A percentile compares a stretch with the other conserved stretches of the same genome.
Evolutionary conservation across 1,284 basidiomycete species (phyloP).

Genomic region (Malassezia yamatoensis): DNA sequence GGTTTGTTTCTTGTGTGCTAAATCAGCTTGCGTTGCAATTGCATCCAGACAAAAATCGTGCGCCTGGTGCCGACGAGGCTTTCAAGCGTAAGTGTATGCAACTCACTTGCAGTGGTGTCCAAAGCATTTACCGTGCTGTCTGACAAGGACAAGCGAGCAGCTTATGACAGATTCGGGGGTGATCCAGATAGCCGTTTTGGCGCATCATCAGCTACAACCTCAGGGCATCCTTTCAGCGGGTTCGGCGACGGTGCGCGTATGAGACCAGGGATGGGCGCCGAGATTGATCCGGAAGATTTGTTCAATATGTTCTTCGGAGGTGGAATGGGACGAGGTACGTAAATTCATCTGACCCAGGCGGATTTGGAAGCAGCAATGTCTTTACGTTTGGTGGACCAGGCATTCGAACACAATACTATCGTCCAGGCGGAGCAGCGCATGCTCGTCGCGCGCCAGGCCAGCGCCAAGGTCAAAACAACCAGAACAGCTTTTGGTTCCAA

Average conservation of each 20-base stretch:
- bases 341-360: not conserved
- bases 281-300: slow-evolving; percentile 86
- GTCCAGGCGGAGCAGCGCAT: slow-evolving; percentile 7
- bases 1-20: slow-evolving; percentile 51
- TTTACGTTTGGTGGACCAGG: slow-evolving; percentile 41
- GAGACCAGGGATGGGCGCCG: slow-evolving; percentile 56
- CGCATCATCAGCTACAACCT: slow-evolving; percentile 42
- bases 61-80: slow-evolving; percentile 94
- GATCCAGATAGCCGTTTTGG: slow-evolving; percentile 71
- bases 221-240: slow-evolving; percentile 48
- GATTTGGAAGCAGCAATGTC: slow-evolving; percentile 24
- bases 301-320: slow-evolving; percentile 99
- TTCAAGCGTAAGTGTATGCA: slow-evolving; percentile 72
- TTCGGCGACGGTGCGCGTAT: slow-evolving; percentile 12
- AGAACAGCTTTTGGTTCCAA: slow-evolving; percentile 66
- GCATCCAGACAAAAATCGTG: slow-evolving; percentile 95
- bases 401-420: slow-evolving; percentile 30
- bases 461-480: slow-evolving; percentile 48
- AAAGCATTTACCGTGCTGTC: slow-evolving; percentile 94
- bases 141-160: slow-evolving; percentile 81
- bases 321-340: slow-evolving; percentile 48
- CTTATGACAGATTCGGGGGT: slow-evolving; percentile 71
- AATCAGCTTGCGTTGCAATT: slow-evolving; percentile 73
- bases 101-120: slow-evolving; percentile 69
- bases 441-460: slow-evolving; percentile 18